Conservation (phyloP, 2,329 filamentous ascomycete species). For the Passalora sequoiae region DNA sequence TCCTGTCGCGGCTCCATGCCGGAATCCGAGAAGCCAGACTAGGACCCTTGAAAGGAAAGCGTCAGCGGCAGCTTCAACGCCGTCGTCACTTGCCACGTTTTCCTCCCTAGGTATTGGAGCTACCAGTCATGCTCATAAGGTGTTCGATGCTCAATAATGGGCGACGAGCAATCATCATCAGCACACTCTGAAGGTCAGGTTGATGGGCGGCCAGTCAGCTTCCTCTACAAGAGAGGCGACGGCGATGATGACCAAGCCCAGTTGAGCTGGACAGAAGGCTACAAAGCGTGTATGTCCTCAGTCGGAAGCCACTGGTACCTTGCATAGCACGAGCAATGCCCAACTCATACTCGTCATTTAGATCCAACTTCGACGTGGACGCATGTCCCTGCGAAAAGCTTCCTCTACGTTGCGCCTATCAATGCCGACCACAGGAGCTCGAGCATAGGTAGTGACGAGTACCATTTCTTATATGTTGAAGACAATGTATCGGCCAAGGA, state of each 20-base stretch:
- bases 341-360: constrained; percentile 3
- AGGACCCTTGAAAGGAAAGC: too few species aligned
- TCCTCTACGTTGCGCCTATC: constrained; percentile 23
- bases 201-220: constrained; percentile 25
- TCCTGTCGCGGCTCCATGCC: background rate
- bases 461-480: constrained; percentile 23
- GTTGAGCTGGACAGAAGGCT: constrained; percentile 23
- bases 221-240: constrained; percentile 23
- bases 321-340: background rate
- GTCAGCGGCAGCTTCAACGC: too few species aligned
- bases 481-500: constrained; percentile 17
- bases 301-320: background rate
- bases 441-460: background rate
- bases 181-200: constrained; percentile 22
- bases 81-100: too few species aligned
- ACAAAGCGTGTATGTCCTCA: constrained; percentile 23
- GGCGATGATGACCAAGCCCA: constrained; percentile 15
- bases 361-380: constrained; percentile 18
- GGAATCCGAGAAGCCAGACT: too few species aligned
- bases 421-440: background rate
- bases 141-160: constrained; percentile 14
- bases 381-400: constrained; percentile 17
- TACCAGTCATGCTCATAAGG: too few species aligned
- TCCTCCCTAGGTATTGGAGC: too few species aligned
- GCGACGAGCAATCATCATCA: constrained; percentile 17